phyloP scores from a whole-genome alignment of 768 basidiomycete species.

The Naganishia antarctica region DNA sequence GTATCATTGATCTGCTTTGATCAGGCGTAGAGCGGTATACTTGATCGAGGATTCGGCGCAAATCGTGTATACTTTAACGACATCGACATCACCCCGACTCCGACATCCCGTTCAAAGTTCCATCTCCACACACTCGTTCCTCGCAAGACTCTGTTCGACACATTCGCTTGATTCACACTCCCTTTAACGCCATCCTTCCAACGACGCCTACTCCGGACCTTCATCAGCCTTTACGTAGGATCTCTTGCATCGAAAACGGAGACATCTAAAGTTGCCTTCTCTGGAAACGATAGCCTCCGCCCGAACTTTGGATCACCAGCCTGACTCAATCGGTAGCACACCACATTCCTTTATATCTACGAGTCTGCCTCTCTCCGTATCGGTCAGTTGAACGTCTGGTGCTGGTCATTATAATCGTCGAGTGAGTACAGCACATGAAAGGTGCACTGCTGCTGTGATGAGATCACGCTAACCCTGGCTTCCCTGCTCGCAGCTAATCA shows the following conservation, averaged over 20 bases:
- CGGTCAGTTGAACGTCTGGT: constrained; percentile 14
- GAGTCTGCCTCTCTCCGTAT: neutral
- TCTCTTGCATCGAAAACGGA: no score
- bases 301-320: no score
- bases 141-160: neutral
- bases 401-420: constrained; percentile 23
- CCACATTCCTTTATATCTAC: constrained; percentile 4
- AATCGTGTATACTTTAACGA: neutral
- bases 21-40: neutral
- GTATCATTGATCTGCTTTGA: neutral
- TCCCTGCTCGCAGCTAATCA: constrained; percentile 4
- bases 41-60: neutral
- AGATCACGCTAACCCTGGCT: neutral
- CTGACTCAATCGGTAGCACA: neutral
- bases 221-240: neutral
- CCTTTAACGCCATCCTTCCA: neutral
- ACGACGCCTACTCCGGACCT: neutral
- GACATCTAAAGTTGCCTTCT: no score
- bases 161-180: constrained; percentile 7
- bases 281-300: no score
- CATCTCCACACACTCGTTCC: neutral
- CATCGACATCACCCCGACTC: constrained; percentile 8
- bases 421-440: no score
- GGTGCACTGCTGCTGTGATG: no score
- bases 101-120: neutral